Conservation (phyloP, 2,329 filamentous ascomycete genomes). For the Ascochyta viciae-villosae region DNA sequence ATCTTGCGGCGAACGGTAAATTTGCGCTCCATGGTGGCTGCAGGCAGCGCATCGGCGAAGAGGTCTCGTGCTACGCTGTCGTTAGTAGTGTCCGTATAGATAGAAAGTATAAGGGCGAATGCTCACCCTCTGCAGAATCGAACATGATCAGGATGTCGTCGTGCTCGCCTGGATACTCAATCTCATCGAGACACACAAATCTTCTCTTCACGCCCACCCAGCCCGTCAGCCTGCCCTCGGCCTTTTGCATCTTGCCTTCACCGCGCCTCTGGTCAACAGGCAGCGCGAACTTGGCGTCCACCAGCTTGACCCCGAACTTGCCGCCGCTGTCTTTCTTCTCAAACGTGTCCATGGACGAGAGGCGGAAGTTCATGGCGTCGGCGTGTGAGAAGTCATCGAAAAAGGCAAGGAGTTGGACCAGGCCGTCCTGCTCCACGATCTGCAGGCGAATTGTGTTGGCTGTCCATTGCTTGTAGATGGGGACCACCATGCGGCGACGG, state of each 20-base stretch:
- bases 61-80: slow-evolving; percentile 52
- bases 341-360: slow-evolving; percentile 84
- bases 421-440: slow-evolving; percentile 76
- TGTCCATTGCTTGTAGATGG: slow-evolving; percentile 94
- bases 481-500: slow-evolving; percentile 85
- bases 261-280: slow-evolving; percentile 64
- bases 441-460: slow-evolving; percentile 81
- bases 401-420: slow-evolving; percentile 81
- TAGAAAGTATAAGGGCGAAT: not conserved
- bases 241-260: slow-evolving; percentile 58
- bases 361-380: slow-evolving; percentile 84
- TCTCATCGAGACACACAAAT: slow-evolving; percentile 85
- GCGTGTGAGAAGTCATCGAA: slow-evolving; percentile 89
- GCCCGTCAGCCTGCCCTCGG: slow-evolving; percentile 55
- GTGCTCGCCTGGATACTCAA: slow-evolving; percentile 89
- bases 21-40: slow-evolving; percentile 49
- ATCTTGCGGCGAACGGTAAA: slow-evolving; percentile 55
- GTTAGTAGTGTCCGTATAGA: not conserved
- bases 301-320: slow-evolving; percentile 77
- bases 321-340: slow-evolving; percentile 63
- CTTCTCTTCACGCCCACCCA: slow-evolving; percentile 66
- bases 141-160: slow-evolving; percentile 89
- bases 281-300: slow-evolving; percentile 89
- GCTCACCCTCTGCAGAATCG: slow-evolving; percentile 77
- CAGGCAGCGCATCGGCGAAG: slow-evolving; percentile 56